Base-by-base conservation (phyloP, 305 asterid species). In the Fraxinus latifolia region DNA sequence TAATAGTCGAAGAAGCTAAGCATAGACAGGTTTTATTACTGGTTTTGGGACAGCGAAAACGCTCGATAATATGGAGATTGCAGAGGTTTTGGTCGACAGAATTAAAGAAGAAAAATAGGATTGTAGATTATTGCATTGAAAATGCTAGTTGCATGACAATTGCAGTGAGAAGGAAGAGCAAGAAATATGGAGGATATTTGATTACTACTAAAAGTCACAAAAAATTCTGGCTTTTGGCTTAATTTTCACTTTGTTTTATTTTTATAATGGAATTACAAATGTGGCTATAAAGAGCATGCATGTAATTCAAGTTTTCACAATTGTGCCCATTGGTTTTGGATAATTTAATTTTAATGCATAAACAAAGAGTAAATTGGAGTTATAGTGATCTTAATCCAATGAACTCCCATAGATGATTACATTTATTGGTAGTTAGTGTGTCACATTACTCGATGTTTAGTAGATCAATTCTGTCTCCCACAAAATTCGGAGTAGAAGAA, bases 211-310 rank as follows among this genome's bases (percentile, higher is more conserved):
- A 93, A 81, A 89, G 93, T 47, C 97, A 94, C 90, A 94, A 94
- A 90, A 90, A 93, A 7, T 93, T 94, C 81, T 94, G 98, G 97
- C 96, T 93, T 80, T 91, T 94, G 79, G 98, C 98, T 65, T 94
- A 89, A 83, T 33, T 62, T 62, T 62, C 72, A 62, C n/a, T 23
- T 62, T 23, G 15, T 62, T 62, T 62, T 62, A 7, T 8, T 9
- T 7, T 62, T n/a, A 1, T 50, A 15, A 7, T 58, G 68, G 27
- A 58, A 6, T 58, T 17, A 58, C 19, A 17, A 17, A 58, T 58
- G 25, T 58, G 68, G 68, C 12, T 58, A 6, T 17, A 19, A 58
- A 58, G 9, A 17, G 11, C 67, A 7, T 50, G 19, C 7, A 50
- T 50, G 21, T 47, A 47, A 55, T 55, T 17, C 67, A 55, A n/a